These are phyloP conservation scores for Davidsoniella eucalypti DNA, from an alignment of 2,329 filamentous ascomycete species.

Conservation along the genomic window DNA sequence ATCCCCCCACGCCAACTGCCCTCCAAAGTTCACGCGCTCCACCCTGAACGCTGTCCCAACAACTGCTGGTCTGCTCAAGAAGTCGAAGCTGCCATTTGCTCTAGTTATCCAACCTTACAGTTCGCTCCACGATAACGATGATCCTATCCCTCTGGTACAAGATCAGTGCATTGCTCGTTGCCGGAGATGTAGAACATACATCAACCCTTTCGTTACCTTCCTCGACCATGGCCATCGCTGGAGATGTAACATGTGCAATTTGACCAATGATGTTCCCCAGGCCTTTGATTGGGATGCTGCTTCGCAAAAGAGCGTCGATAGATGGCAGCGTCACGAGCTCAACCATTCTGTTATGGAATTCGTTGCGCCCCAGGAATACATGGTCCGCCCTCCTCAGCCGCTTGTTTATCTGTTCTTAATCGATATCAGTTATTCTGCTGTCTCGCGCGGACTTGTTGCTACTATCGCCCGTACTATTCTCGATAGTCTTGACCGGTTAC, in stretches of 20 bases:
- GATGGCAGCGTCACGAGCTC: conserved; percentile 81
- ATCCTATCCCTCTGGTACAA: conserved; percentile 77
- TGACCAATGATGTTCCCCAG: conserved; percentile 98
- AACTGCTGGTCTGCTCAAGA: conserved; percentile 83
- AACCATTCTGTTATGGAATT: conserved; percentile 97
- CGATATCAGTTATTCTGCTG: conserved; percentile 80
- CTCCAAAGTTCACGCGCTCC: conserved; percentile 85
- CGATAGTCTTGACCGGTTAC: conserved; percentile 90
- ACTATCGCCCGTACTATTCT: conserved; percentile 86
- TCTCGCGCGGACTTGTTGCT: conserved; percentile 78
- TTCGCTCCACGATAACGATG: conserved; percentile 81
- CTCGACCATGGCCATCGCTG: conserved; percentile 93
- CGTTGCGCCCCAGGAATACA: conserved; percentile 95
- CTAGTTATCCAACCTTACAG: conserved; percentile 93
- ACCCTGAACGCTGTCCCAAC: conserved; percentile 89
- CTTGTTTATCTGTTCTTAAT: conserved; percentile 92
- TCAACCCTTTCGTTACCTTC: conserved; percentile 94
- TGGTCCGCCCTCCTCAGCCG: conserved; percentile 93
- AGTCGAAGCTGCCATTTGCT: conserved; percentile 88
- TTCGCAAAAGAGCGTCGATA: conserved; percentile 75
- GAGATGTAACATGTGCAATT: conserved; percentile 99
- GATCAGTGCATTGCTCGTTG: conserved; percentile 97
- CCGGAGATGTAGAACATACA: conserved; percentile 88
- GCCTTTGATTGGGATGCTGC: conserved; percentile 96
- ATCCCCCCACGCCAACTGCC: conserved; percentile 80